Evolutionary conservation across 768 basidiomycete genomes (phyloP).

Genomic region (Strobilomyces confusus): DNA sequence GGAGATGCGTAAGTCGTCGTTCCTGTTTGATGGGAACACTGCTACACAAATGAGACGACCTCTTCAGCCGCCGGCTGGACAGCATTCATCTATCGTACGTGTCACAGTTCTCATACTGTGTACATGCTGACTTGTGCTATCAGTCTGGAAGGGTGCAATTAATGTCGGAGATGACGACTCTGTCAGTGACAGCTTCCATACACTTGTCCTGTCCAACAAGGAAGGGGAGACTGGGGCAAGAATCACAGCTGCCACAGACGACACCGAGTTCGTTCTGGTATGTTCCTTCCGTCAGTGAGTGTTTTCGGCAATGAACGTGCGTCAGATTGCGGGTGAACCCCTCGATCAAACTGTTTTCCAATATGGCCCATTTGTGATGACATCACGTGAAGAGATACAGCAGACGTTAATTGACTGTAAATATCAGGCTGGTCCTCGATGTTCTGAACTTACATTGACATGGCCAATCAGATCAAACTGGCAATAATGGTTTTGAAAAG

Average conservation of each 20-base stretch:
- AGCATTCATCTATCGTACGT: conserved; percentile 76
- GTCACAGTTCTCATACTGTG: neutral
- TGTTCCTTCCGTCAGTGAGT: conserved; percentile 15
- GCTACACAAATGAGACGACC: conserved; percentile 1
- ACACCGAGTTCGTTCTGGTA: conserved; percentile 75
- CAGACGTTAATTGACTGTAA: conserved; percentile 79
- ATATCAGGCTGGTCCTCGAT: conserved; percentile 15
- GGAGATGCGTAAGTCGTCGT: conserved; percentile 60
- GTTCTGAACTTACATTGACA: neutral
- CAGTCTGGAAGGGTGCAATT: conserved; percentile 51
- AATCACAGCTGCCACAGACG: conserved; percentile 53
- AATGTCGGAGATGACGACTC: conserved; percentile 49
- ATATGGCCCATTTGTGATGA: conserved; percentile 88
- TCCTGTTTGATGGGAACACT: neutral
- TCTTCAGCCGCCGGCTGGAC: conserved; percentile 80
- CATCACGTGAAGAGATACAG: conserved; percentile 72
- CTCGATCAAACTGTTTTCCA: conserved; percentile 86
- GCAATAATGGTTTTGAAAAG: conserved; percentile 86
- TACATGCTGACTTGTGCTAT: conserved; percentile 4
- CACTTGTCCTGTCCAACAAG: conserved; percentile 72
- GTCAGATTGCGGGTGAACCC: conserved; percentile 79
- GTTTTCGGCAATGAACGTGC: conserved; percentile 3
- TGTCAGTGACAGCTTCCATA: conserved; percentile 62
- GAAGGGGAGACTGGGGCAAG: conserved; percentile 62
- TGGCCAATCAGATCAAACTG: conserved; percentile 54